Evolutionary conservation across 768 basidiomycete species (phyloP).

Genomic region (Chalciporus sphaerocephalus): DNA sequence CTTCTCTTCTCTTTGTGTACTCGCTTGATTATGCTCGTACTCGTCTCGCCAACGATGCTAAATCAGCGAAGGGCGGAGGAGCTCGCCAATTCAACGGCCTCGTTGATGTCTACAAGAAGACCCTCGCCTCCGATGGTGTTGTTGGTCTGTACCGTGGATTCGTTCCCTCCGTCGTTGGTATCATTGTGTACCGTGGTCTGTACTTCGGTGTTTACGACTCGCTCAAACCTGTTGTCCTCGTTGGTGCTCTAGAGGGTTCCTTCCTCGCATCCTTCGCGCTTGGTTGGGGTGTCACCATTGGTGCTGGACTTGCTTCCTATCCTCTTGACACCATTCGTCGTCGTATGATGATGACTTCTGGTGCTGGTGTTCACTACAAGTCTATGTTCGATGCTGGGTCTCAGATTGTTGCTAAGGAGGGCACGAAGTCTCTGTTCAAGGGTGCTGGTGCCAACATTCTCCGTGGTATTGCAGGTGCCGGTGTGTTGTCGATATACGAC

Average conservation of each 20-base stretch:
- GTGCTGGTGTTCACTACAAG: slow-evolving; percentile 94
- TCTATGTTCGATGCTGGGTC: slow-evolving; percentile 96
- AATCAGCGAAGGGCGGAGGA: slow-evolving; percentile 89
- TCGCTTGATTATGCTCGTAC: slow-evolving; percentile 99
- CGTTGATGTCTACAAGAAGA: slow-evolving; percentile 96
- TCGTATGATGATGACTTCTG: slow-evolving; percentile 99
- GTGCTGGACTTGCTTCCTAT: slow-evolving; percentile 98
- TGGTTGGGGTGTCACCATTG: slow-evolving; percentile 99
- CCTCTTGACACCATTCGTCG: slow-evolving; percentile 94
- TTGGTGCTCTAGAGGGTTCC: slow-evolving; percentile 90
- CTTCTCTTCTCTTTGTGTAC: slow-evolving; percentile 98
- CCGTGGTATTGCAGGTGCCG: slow-evolving; percentile 99
- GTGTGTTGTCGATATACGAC: slow-evolving; percentile 98
- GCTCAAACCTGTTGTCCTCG: slow-evolving; percentile 94
- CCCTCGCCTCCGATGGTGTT: slow-evolving; percentile 94
- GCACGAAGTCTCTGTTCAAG: slow-evolving; percentile 94
- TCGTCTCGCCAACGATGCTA: slow-evolving; percentile 96
- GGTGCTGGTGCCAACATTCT: slow-evolving; percentile 95
- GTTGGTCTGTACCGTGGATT: slow-evolving; percentile 99
- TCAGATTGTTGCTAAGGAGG: slow-evolving; percentile 95
- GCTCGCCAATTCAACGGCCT: slow-evolving; percentile 98
- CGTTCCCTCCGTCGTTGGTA: slow-evolving; percentile 97
- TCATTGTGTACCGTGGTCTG: slow-evolving; percentile 99
- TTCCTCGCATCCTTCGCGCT: slow-evolving; percentile 96
- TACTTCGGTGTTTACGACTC: slow-evolving; percentile 98